Conservation (phyloP, 805 yeast species). For the Metschnikowia baotianmanensis region DNA sequence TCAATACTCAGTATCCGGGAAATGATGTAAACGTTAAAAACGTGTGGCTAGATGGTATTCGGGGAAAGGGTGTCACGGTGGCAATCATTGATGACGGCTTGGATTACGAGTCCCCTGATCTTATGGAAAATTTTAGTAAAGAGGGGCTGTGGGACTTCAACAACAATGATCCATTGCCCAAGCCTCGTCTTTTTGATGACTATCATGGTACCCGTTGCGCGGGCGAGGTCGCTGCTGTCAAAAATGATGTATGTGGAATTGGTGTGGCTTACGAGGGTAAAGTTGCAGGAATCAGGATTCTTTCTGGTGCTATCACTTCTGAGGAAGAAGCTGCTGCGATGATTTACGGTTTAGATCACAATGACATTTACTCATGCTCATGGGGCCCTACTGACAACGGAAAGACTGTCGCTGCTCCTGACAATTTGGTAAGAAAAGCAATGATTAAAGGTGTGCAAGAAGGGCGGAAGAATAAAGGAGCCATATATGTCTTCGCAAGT, state of each 20-base stretch:
- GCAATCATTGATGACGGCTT: conserved; percentile 95
- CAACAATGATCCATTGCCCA: conserved; percentile 69
- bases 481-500: conserved; percentile 90
- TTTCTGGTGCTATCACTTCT: conserved; percentile 74
- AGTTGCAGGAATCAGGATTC: conserved; percentile 86
- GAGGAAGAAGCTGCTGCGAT: conserved; percentile 92
- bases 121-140: conserved; percentile 61
- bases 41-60: conserved; percentile 77
- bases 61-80: conserved; percentile 79
- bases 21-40: conserved; percentile 85
- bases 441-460: conserved; percentile 78
- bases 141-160: conserved; percentile 95
- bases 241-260: conserved; percentile 86
- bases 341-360: conserved; percentile 73
- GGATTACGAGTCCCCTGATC: conserved; percentile 76
- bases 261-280: conserved; percentile 91
- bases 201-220: conserved; percentile 98
- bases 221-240: conserved; percentile 92
- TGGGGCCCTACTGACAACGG: conserved; percentile 99
- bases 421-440: conserved; percentile 72
- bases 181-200: conserved; percentile 78
- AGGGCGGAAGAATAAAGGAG: conserved; percentile 80
- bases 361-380: conserved; percentile 94
- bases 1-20: conserved; percentile 70
- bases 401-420: conserved; percentile 79